Conservation (phyloP, 768 basidiomycete genomes). For the Gyrodon lividus region DNA sequence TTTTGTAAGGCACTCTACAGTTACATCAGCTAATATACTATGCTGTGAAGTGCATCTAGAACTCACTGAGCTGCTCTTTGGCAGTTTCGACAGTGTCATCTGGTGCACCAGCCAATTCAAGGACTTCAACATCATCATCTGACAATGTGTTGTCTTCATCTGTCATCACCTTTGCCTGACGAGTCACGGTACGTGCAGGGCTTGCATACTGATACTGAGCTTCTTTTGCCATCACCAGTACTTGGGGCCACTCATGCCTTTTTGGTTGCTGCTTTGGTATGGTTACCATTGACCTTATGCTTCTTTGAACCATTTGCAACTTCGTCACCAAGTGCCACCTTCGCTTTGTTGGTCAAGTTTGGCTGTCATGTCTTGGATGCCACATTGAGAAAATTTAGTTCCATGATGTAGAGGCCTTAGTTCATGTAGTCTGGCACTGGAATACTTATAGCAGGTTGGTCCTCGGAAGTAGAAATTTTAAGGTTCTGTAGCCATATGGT, state of each 20-base stretch:
- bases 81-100: too few relatives aligned
- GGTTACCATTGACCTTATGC: neutral
- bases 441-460: too few relatives aligned
- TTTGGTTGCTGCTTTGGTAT: neutral
- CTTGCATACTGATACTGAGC: neutral
- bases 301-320: neutral
- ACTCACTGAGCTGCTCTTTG: neutral
- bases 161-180: neutral
- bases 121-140: too few relatives aligned
- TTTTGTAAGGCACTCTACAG: slow-evolving; percentile 17
- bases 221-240: too few relatives aligned
- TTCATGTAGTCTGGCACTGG: too few relatives aligned
- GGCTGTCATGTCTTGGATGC: too few relatives aligned
- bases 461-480: too few relatives aligned
- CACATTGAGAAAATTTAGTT: too few relatives aligned
- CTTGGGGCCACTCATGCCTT: neutral
- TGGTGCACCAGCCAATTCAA: too few relatives aligned
- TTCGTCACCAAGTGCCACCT: neutral
- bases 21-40: neutral
- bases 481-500: too few relatives aligned
- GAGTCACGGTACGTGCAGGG: neutral
- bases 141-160: too few relatives aligned
- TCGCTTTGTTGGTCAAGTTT: neutral
- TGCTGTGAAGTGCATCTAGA: neutral
- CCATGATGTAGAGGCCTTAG: too few relatives aligned